Evolutionary conservation across 164 flowering plant genomes (phyloP).

Genomic region (Liquidambar formosana): DNA sequence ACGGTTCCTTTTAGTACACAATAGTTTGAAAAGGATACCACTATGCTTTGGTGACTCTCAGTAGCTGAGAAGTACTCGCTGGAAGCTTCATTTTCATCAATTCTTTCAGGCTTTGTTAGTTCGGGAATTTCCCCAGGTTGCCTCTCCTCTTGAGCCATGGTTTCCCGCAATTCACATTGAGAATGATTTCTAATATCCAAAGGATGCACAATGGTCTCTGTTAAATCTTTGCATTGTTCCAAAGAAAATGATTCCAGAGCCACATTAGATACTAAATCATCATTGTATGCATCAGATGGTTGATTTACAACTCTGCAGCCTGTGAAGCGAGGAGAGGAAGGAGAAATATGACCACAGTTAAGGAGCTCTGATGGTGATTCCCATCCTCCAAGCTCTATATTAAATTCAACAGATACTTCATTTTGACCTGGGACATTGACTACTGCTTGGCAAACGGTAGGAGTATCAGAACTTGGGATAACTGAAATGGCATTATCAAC

Average conservation of each 20-base stretch:
- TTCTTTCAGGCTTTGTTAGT: slow-evolving; percentile 20
- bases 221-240: slow-evolving; percentile 16
- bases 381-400: slow-evolving; percentile 28
- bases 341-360: slow-evolving; percentile 14
- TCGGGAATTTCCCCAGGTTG: slow-evolving; percentile 29
- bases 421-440: slow-evolving; percentile 18
- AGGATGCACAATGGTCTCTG: slow-evolving; percentile 6
- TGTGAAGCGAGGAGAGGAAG: slow-evolving; percentile 14
- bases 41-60: slow-evolving; percentile 78
- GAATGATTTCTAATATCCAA: slow-evolving; percentile 19
- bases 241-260: slow-evolving; percentile 6
- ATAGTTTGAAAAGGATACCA: slow-evolving; percentile 83
- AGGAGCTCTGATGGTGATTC: slow-evolving; percentile 28
- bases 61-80: slow-evolving; percentile 59
- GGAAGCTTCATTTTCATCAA: slow-evolving; percentile 41
- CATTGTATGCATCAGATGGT: slow-evolving; percentile 25
- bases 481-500: slow-evolving; percentile 36
- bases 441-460: slow-evolving; percentile 18
- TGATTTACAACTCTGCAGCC: slow-evolving; percentile 18
- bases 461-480: slow-evolving; percentile 21
- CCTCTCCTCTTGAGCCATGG: slow-evolving; percentile 23
- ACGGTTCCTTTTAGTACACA: slow-evolving; percentile 73
- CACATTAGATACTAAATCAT: slow-evolving; percentile 26
- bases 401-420: slow-evolving; percentile 18
- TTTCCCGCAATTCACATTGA: slow-evolving; percentile 28